Evolutionary conservation across 257 asterid species (phyloP), one percentile per base, ranked within the genome.

Genomic region (Fraxinus excelsior): DNA sequence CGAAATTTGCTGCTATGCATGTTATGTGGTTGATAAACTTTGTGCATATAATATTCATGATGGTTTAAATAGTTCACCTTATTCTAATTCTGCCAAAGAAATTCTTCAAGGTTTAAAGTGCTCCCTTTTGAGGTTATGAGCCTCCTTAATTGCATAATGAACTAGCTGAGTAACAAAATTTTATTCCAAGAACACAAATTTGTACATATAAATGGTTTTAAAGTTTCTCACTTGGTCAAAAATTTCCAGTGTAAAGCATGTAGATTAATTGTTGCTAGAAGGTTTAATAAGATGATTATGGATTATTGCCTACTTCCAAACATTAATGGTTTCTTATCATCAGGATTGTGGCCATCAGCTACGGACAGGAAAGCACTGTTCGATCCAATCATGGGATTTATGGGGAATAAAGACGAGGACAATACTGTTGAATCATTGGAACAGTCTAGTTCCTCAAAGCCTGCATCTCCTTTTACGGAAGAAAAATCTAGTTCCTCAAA

Each of bases 311-410:
- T 58, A 58, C 66, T 58, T 23, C 64, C 31, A 0, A 21, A 7
- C 29, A 60, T 69, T 76, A n/a, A 51, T 77, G 42, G 78, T 70
- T 72, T 65, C 80, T 49, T 56, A 64, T 90, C 90, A 26, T 84
- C 97, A 70, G 97, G 97, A 70, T 60, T 89, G 78, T 88, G 96
- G 99, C 89, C 97, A 68, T 82, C 90, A 60, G 74, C 90, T 44
- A 76, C 90, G 0, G 97, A 93, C 29, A 78, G 91, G 80, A 92
- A 88, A 83, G 85, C 89, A 16, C 73, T 88, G 71, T 90, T 89
- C 69, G 92, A 88, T 23, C 98, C 96, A n/a, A 91, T 89, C 78
- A 90, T 86, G 82, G 87, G 92, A 70, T 87, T 90, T 82, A 87
- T 89, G 92, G 97, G 94, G 82, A 96, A 88, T 74, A 87, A 84